phyloP scores from a whole-genome alignment of 345 rosid species.

The Salix purpurea region DNA sequence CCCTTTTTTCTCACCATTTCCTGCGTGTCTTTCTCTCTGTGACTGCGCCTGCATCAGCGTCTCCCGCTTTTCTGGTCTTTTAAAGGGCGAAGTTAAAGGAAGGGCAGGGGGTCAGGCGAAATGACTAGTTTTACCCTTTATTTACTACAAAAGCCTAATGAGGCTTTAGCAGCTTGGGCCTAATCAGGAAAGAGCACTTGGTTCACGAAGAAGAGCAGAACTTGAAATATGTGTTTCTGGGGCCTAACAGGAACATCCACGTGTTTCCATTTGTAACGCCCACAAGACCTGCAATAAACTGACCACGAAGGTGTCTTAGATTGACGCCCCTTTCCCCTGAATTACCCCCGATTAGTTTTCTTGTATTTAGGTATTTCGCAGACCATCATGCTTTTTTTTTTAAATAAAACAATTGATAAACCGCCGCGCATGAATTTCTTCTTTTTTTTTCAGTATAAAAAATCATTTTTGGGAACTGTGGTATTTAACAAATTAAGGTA shows the following conservation, averaged over 20 bases:
- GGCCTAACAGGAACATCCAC: too few species aligned
- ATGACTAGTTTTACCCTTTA: constrained; percentile 27
- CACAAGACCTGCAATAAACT: background rate
- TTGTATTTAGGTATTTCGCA: background rate
- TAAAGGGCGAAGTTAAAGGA: constrained; percentile 31
- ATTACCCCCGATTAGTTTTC: background rate
- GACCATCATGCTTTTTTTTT: too few species aligned
- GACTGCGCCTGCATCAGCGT: constrained; percentile 28
- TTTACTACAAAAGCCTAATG: background rate
- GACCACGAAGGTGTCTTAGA: constrained; percentile 4
- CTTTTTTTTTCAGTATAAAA: too few species aligned
- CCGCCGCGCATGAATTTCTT: too few species aligned
- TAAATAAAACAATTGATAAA: too few species aligned
- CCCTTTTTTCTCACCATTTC: background rate
- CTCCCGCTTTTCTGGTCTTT: constrained; percentile 85
- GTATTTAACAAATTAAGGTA: too few species aligned
- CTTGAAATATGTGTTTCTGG: background rate
- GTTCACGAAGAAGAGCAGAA: background rate
- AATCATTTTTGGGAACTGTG: too few species aligned
- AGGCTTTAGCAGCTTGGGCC: constrained; percentile 1
- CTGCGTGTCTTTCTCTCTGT: background rate
- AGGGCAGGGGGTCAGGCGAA: constrained; percentile 11
- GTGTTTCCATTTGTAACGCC: background rate
- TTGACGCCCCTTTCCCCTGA: background rate
- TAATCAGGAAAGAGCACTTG: background rate